These are phyloP conservation scores for Insectozyma bohioensis DNA, from an alignment of 1,139 yeast genomes.

Conservation along the genomic window DNA sequence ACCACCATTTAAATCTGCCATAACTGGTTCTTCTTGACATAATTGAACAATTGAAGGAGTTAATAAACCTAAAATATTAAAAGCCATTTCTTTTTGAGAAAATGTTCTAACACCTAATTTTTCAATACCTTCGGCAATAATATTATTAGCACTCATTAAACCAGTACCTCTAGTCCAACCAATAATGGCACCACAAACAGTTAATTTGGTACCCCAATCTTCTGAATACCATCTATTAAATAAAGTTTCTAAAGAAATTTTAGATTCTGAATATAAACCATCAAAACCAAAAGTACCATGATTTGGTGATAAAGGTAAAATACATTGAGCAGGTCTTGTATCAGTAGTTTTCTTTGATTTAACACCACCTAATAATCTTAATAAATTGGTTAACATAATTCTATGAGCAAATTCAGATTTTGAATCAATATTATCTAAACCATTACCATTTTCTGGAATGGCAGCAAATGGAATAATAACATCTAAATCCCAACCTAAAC, in stretches of 20 bases:
- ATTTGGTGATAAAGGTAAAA: slow-evolving; percentile 95
- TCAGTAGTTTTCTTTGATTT: slow-evolving; percentile 83
- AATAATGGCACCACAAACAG: slow-evolving; percentile 96
- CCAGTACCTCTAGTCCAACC: slow-evolving; percentile 99
- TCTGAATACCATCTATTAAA: slow-evolving; percentile 99
- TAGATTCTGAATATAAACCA: slow-evolving; percentile 97
- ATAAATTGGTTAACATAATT: slow-evolving; percentile 93
- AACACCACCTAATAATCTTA: slow-evolving; percentile 88
- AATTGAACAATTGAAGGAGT: slow-evolving; percentile 81
- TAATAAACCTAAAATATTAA: slow-evolving; percentile 91
- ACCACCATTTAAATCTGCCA: slow-evolving; percentile 99
- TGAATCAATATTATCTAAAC: slow-evolving; percentile 88
- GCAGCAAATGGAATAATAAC: slow-evolving; percentile 97
- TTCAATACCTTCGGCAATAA: slow-evolving; percentile 97
- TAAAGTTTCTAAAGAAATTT: slow-evolving; percentile 89
- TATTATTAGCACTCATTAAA: slow-evolving; percentile 94
- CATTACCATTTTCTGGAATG: slow-evolving; percentile 97
- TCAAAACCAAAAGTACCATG: slow-evolving; percentile 98
- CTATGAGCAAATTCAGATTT: slow-evolving; percentile 97
- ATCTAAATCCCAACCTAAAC: slow-evolving; percentile 98
- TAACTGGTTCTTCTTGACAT: slow-evolving; percentile 91
- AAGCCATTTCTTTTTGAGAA: slow-evolving; percentile 99
- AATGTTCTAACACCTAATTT: slow-evolving; percentile 94
- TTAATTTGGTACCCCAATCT: slow-evolving; percentile 92
- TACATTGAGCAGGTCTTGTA: slow-evolving; percentile 97